phyloP scores from a whole-genome alignment of 495 filamentous ascomycete species.

The Penicillium fimorum region DNA sequence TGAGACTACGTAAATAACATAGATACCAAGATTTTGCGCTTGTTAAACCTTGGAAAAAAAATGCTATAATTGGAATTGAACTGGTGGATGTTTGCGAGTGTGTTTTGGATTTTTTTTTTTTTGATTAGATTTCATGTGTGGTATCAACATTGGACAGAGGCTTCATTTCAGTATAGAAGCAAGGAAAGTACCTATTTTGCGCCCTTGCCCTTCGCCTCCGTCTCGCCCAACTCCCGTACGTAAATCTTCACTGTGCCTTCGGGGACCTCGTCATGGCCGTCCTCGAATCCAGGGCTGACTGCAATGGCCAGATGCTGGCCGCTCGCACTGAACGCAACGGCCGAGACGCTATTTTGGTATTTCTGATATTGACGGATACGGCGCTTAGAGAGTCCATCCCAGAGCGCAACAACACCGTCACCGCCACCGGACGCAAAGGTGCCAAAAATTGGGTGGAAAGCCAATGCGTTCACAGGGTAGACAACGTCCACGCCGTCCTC shows the following conservation, averaged over 20 bases:
- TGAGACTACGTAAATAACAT: constrained; percentile 21
- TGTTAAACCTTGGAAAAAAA: constrained; percentile 5
- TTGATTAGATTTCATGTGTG: constrained; percentile 2
- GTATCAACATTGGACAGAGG: constrained; percentile 10
- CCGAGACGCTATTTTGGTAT: constrained; percentile 73
- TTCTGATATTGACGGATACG: constrained; percentile 87
- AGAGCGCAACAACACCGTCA: constrained; percentile 90
- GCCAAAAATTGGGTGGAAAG: constrained; percentile 87
- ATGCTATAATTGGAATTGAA: background rate
- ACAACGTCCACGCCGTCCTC: constrained; percentile 76
- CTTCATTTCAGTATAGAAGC: constrained; percentile 2
- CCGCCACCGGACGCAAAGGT: constrained; percentile 93
- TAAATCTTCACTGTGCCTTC: constrained; percentile 73
- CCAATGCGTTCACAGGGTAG: constrained; percentile 90
- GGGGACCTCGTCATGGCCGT: constrained; percentile 72
- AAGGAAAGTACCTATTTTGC: constrained; percentile 40
- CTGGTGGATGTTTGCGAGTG: constrained; percentile 1
- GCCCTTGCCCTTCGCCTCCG: constrained; percentile 87
- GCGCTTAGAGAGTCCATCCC: constrained; percentile 91
- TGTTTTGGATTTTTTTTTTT: constrained; percentile 1
- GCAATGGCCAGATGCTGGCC: constrained; percentile 83
- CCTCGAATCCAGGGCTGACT: constrained; percentile 88
- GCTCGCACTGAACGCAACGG: constrained; percentile 71
- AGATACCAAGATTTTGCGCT: constrained; percentile 26
- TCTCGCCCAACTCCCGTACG: constrained; percentile 78